A percentile compares a stretch with the other conserved stretches of the same genome.
These are phyloP conservation scores for Malassezia globosa DNA, from an alignment of 1,284 basidiomycete species.

Conservation along the genomic window DNA sequence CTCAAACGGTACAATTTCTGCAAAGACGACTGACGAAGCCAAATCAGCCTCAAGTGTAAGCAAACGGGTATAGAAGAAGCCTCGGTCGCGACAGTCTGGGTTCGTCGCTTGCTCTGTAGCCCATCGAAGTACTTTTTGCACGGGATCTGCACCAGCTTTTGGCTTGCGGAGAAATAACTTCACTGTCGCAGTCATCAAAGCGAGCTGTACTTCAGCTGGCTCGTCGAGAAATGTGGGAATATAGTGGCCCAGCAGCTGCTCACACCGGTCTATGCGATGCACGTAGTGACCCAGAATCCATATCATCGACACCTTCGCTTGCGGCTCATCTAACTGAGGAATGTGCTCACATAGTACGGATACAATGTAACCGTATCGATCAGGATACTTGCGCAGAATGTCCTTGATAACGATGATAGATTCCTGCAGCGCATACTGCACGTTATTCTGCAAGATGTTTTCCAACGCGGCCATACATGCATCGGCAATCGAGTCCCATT, in stretches of 20 bases:
- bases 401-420: conserved; percentile 95
- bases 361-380: conserved; percentile 89
- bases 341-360: conserved; percentile 82
- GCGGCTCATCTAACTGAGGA: conserved; percentile 83
- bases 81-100: conserved; percentile 87
- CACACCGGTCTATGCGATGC: conserved; percentile 86
- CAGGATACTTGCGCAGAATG: conserved; percentile 92
- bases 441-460: conserved; percentile 78
- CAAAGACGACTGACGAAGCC: conserved; percentile 77
- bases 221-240: conserved; percentile 86
- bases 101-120: conserved; percentile 95
- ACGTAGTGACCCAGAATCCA: conserved; percentile 98
- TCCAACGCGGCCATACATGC: conserved; percentile 78
- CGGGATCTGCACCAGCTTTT: conserved; percentile 73
- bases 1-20: conserved; percentile 90
- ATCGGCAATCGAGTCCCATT: conserved; percentile 80
- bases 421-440: conserved; percentile 94
- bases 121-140: conserved; percentile 91
- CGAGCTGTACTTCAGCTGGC: conserved; percentile 84
- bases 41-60: conserved; percentile 82
- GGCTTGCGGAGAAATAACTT: conserved; percentile 95
- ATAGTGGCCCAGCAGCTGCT: conserved; percentile 86
- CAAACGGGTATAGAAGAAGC: conserved; percentile 99
- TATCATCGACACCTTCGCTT: conserved; percentile 86
- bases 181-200: conserved; percentile 84